phyloP scores from a whole-genome alignment of 441 rosid species.

The Adansonia madagascariensis region DNA sequence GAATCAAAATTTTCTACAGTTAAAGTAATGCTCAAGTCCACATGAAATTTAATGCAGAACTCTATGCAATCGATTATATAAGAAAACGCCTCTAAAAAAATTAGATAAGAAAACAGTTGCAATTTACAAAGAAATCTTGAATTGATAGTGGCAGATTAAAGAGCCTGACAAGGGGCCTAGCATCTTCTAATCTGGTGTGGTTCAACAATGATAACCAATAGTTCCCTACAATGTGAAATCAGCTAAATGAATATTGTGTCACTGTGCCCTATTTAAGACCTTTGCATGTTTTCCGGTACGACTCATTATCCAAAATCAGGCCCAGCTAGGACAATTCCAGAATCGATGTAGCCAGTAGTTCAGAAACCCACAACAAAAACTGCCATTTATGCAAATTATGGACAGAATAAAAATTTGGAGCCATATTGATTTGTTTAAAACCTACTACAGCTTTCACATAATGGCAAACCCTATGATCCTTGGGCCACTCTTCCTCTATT shows the following conservation, averaged over 20 bases:
- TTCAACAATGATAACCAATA: neutral
- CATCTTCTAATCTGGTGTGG: neutral
- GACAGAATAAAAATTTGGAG: neutral
- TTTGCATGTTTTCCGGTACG: neutral
- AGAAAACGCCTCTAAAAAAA: neutral
- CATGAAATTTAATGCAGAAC: conserved; percentile 2
- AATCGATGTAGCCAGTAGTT: neutral
- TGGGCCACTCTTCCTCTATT: neutral
- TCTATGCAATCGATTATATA: conserved; percentile 5
- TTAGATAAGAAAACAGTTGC: neutral
- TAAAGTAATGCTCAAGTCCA: neutral
- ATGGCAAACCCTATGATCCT: neutral
- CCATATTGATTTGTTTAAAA: neutral
- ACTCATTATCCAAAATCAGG: neutral
- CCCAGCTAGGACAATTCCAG: neutral
- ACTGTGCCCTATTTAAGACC: neutral
- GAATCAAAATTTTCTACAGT: conserved; percentile 18
- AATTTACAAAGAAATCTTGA: conserved; percentile 3
- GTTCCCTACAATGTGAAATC: neutral
- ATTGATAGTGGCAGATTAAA: neutral
- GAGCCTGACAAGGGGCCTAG: neutral
- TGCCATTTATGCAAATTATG: conserved; percentile 6
- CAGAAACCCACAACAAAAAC: conserved; percentile 2
- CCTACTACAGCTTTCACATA: neutral
- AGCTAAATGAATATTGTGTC: neutral